Evolutionary conservation across 306 rosid species (phyloP).

Genomic region (Cucumis hystrix): DNA sequence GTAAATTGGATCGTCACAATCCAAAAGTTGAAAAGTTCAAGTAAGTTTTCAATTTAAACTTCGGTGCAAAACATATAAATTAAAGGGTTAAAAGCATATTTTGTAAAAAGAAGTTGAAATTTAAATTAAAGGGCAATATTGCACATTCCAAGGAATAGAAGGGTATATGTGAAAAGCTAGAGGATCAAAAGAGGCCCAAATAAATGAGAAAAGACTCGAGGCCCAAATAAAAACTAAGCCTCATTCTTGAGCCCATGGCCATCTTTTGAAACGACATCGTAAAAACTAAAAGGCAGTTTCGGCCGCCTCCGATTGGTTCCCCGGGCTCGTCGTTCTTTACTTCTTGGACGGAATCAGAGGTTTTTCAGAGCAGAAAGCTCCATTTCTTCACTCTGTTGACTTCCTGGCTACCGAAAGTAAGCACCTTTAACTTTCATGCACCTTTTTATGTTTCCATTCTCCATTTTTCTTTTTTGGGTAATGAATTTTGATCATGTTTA

Average conservation of each 20-base stretch:
- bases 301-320: background rate
- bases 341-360: background rate
- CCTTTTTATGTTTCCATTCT: background rate
- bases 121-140: background rate
- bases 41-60: no score
- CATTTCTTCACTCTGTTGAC: background rate
- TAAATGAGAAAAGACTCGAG: no score
- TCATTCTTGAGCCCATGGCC: background rate
- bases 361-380: background rate
- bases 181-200: background rate
- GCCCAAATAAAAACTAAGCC: background rate
- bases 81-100: no score
- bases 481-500: background rate
- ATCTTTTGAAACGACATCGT: background rate
- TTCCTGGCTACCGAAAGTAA: background rate
- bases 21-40: no score
- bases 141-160: background rate
- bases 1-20: no score
- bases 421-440: background rate
- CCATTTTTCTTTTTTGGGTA: background rate
- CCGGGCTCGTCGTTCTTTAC: background rate
- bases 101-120: no score
- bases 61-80: no score
- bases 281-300: background rate
- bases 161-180: background rate